Base-by-base conservation (phyloP, 441 rosid genomes). In the Manihot esculenta region DNA sequence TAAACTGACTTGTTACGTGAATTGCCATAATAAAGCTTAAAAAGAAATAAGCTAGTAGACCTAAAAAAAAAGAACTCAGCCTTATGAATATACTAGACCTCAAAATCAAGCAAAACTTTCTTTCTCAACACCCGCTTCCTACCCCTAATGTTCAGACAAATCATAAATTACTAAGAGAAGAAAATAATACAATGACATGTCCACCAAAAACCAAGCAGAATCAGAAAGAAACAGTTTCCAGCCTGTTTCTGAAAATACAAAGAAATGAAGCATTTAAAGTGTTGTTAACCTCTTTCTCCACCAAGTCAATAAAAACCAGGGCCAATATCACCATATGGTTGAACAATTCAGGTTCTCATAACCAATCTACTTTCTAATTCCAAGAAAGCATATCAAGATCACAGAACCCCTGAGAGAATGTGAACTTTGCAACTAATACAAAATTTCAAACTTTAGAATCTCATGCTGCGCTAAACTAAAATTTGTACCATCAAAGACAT, bases 401-500 rank as follows among this genome's bases (percentile, higher is more conserved):
- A 26, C 15, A 13, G 13, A 64, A 47, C 41, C 24, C 5, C 23
- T 10, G 41, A n/a, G 14, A 38, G 10, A 56, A 21, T 47, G 26
- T 45, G 13, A 62, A 12, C 42, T 0, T 38, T 7, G 18, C 49
- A 33, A 48, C 23, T 50, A 20, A 59, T 30, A 49, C 44, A 57
- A 65, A 7, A 45, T 20, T 38, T 30, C 15, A 20, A 18, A 24
- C 7, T 56, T 18, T 20, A 10, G 14, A 30, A 15, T 20, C 7
- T 21, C 35, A 14, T 35, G 47, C 62, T 24, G 59, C 27, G 50
- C 41, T 61, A 48, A 49, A 60, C 21, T 5, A 72, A 21, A 18
- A 67, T 62, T 15, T 68, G 45, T 78, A 86, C 92, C 91, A 80
- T 88, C 87, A 72, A 89, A 88, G 2, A 88, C 93, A 56, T 86